Evolutionary conservation across 164 flowering plant species (phyloP), one percentile per base, ranked within the genome.

Genomic region (Nymphaea thermarum): DNA sequence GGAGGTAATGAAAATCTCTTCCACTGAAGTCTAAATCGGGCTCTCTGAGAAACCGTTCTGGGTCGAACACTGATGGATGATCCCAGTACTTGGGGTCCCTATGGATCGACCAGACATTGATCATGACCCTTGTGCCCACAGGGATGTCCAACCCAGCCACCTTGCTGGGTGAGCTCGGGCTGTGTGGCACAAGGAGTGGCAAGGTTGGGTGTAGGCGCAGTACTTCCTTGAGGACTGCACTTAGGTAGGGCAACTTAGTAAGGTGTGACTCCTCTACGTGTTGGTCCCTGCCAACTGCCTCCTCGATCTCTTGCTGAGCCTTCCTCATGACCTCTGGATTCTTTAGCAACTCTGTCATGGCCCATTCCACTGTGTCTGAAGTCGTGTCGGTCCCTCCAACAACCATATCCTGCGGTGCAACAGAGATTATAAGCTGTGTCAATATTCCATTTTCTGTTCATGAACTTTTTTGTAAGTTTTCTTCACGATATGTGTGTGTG

Each of bases 21-120:
- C 81, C 83, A 0, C 16, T 66, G 17, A 43, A 74, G 12, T 76
- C 80, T n/a, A 60, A 61, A 10, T 43, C 12, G 3, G 44, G 11
- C 2, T 18, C 42, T 5, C 41, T 42, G 12, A 80, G 41, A 63
- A 80, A 78, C 67, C 83, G 68, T 66, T 78, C 80, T 0, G 80
- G 81, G 42, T 65, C 36, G 62, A 80, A 80, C 6, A 25, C 65
- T 3, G 17, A 45, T 1, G 88, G 86, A 42, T 73, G 66, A 4
- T 72, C 78, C 89, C 88, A 85, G 3, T 43, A 3, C 11, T 45
- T 6, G 5, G 87, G 87, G 71, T 85, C 87, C 36, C 79, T 76
- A 0, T 85, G 87, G 2, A 87, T 75, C 3, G 80, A 72, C 80
- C 83, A 85, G 1, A 66, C 79, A 61, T 87, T 87, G 0, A 79